Conservation (phyloP, 2,329 filamentous ascomycete species). For the Elsinoe fawcettii region DNA sequence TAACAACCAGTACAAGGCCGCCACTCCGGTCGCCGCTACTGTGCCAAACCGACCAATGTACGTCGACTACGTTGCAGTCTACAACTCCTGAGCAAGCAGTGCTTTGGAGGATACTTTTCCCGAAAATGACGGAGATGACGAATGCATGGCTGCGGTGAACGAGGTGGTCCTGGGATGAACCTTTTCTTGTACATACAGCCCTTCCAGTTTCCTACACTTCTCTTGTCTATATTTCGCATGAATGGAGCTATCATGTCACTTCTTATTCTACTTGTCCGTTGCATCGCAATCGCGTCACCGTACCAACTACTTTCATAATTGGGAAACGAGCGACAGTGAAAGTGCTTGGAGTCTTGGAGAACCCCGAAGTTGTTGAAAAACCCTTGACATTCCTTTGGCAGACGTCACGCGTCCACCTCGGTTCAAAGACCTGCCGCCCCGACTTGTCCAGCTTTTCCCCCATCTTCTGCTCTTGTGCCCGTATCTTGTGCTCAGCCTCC, state of each 20-base stretch:
- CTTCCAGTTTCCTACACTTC: neutral
- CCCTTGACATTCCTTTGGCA: too few species aligned
- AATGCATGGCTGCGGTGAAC: neutral
- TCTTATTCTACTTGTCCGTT: too few species aligned
- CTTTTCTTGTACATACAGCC: neutral
- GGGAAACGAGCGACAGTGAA: too few species aligned
- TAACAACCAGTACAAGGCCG: slow-evolving; percentile 22
- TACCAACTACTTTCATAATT: too few species aligned
- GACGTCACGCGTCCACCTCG: too few species aligned
- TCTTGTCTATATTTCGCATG: neutral
- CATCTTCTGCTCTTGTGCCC: too few species aligned
- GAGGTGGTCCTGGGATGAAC: neutral
- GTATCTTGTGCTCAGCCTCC: too few species aligned
- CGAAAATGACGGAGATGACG: neutral
- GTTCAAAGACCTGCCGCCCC: too few species aligned
- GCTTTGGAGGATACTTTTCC: neutral
- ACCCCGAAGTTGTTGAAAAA: too few species aligned
- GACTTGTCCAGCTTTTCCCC: too few species aligned
- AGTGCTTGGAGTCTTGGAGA: too few species aligned
- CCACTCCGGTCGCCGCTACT: slow-evolving; percentile 23
- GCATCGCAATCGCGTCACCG: too few species aligned
- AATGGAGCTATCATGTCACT: neutral
- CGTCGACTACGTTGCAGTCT: slow-evolving; percentile 23
- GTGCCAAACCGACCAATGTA: slow-evolving; percentile 20
- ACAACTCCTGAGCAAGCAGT: neutral